Evolutionary conservation across 108 stramenopile genomes (phyloP).

Genomic region (Nitzschia palea): DNA sequence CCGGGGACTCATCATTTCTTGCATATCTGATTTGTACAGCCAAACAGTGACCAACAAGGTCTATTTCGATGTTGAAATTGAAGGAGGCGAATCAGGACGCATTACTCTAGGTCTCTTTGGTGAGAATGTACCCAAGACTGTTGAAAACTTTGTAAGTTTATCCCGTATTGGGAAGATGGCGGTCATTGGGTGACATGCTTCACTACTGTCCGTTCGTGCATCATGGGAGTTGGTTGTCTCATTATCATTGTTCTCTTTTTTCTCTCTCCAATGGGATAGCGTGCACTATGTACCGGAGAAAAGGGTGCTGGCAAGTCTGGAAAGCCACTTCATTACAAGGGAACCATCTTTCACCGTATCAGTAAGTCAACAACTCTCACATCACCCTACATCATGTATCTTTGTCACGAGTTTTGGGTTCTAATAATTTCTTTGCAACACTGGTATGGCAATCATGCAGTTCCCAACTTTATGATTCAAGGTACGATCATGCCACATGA

Average conservation of each 20-base stretch:
- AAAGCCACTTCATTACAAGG: constrained; percentile 88
- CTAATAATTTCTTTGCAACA: no score
- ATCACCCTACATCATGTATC: no score
- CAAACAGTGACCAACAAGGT: constrained; percentile 83
- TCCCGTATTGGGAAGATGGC: no score
- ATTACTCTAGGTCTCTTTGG: constrained; percentile 92
- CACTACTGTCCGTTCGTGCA: no score
- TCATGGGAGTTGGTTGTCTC: no score
- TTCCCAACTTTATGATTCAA: constrained; percentile 85
- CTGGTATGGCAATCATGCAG: no score
- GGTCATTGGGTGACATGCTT: no score
- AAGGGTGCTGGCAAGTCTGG: constrained; percentile 80
- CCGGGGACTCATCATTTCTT: no score
- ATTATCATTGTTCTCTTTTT: not conserved
- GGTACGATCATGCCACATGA: no score
- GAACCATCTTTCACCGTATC: constrained; percentile 90
- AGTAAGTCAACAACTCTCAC: constrained; percentile 18
- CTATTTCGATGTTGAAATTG: constrained; percentile 79
- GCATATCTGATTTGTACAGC: constrained; percentile 9
- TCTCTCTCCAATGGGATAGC: constrained; percentile 11
- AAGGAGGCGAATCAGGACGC: constrained; percentile 47
- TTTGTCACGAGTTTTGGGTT: no score
- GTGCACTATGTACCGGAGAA: constrained; percentile 92
- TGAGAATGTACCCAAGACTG: constrained; percentile 91
- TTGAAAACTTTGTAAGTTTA: constrained; percentile 76